Base-by-base conservation (phyloP, 225 moss, liverwort and hornwort species). In the Polytrichum commune region DNA sequence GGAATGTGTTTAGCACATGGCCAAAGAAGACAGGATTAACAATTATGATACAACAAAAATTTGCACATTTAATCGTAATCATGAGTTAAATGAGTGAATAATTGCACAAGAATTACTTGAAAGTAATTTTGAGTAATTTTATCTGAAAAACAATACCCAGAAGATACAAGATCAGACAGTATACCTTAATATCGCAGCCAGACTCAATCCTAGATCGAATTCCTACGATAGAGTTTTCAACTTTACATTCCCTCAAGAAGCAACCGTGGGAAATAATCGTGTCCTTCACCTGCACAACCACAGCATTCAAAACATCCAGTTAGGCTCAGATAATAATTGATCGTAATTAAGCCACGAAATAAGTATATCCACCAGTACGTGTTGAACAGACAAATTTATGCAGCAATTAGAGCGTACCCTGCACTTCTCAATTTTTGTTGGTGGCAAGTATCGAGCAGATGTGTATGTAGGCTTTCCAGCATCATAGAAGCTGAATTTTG, bases 251-350 rank as follows among this genome's bases (percentile, higher is more conserved):
- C 7, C 83, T 75, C 46, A 92, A 55, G 69, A 92, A 89, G 22
- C 91, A 92, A 5, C 91, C 91, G 25, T 92, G 91, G 0, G 91
- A 92, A 4, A 92, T 66, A 18, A 92, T 89, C 0, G 91, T 74
- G 53, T 89, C 80, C 8, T 79, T 74, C 67, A 89, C 81, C 81
- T 78, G 64, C 78, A 80, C 25, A 5, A 8, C 22, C n/a, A 6
- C 20, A 30, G 29, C 20, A 28, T 24, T 29, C n/a, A 62, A 13
- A 5, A 53, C 26, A 55, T 20, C 6, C 19, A 19, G 8, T 65
- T 33, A 65, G 29, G 1, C 18, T 63, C 46, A 46, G 10, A 24
- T 46, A 3, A 3, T 46, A 3, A 46, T 29, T 35, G 26, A 28
- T 19, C 18, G 8, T 4, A 64, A 20, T 33, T 35, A 28, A 19